Evolutionary conservation across 2,329 filamentous ascomycete genomes (phyloP).

Genomic region (Xylariaceae sp.): DNA sequence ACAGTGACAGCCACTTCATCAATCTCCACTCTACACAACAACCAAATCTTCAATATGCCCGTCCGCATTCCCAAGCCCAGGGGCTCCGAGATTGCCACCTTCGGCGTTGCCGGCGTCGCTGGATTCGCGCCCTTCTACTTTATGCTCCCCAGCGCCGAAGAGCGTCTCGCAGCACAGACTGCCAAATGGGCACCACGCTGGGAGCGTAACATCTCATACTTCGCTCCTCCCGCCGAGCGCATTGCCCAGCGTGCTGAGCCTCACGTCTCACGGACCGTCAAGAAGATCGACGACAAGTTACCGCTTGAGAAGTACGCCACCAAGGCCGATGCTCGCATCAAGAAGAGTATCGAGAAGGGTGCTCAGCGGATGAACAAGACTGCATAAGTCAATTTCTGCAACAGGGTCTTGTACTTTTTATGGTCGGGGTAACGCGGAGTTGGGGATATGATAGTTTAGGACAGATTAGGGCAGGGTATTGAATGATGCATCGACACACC

Average conservation of each 20-base stretch:
- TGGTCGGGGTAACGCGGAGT: neutral
- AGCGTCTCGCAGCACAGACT: conserved; percentile 53
- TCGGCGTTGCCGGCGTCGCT: conserved; percentile 52
- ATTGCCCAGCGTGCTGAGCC: conserved; percentile 50
- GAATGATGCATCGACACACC: no score
- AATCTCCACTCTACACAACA: conserved; percentile 17
- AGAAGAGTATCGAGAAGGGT: conserved; percentile 36
- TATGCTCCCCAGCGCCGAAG: conserved; percentile 54
- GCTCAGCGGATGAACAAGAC: conserved; percentile 29
- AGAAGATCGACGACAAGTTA: conserved; percentile 45
- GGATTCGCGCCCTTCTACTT: conserved; percentile 57
- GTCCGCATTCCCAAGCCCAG: conserved; percentile 50
- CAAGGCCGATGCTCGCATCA: conserved; percentile 47
- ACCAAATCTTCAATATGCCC: conserved; percentile 42
- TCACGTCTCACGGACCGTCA: conserved; percentile 44
- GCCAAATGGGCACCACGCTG: conserved; percentile 58
- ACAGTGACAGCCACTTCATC: no score
- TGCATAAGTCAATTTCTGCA: neutral
- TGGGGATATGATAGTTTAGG: neutral
- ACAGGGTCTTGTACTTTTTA: neutral
- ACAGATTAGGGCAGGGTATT: no score
- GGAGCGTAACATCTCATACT: conserved; percentile 57
- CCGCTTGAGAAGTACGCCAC: conserved; percentile 51
- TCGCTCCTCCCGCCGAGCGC: conserved; percentile 46
- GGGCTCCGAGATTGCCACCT: conserved; percentile 49